Conservation (phyloP, 305 asterid species). For the Striga hermonthica region DNA sequence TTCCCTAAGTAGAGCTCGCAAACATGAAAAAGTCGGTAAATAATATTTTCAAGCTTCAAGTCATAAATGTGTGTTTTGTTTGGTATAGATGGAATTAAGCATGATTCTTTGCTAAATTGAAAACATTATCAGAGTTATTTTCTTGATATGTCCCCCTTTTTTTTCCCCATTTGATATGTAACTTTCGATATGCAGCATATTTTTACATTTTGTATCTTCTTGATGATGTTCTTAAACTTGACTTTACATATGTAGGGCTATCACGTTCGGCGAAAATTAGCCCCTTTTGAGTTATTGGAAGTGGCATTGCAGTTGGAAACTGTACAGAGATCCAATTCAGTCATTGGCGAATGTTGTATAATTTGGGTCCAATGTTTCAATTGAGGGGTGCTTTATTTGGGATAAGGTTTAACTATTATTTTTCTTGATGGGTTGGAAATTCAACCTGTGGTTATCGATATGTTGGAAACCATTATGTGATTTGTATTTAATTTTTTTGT, state of each 20-base stretch:
- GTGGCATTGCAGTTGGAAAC: constrained; percentile 70
- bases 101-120: too few relatives aligned
- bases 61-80: too few relatives aligned
- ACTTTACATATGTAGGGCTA: constrained; percentile 50
- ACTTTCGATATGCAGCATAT: too few relatives aligned
- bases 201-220: too few relatives aligned
- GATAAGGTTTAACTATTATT: constrained; percentile 43
- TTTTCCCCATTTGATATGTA: too few relatives aligned
- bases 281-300: constrained; percentile 82
- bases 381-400: constrained; percentile 93
- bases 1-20: too few relatives aligned
- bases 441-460: constrained; percentile 14
- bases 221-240: constrained; percentile 26
- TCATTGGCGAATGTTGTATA: constrained; percentile 76
- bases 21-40: too few relatives aligned
- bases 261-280: constrained; percentile 78
- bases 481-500: constrained; percentile 21
- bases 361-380: constrained; percentile 82
- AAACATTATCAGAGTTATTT: too few relatives aligned
- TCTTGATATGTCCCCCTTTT: too few relatives aligned
- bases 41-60: too few relatives aligned
- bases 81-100: too few relatives aligned
- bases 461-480: constrained; percentile 14
- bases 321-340: constrained; percentile 71
- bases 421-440: too few relatives aligned